These are phyloP conservation scores for Flaveria ramosissima DNA, from an alignment of 129 eudicot species.

Conservation along the genomic window DNA sequence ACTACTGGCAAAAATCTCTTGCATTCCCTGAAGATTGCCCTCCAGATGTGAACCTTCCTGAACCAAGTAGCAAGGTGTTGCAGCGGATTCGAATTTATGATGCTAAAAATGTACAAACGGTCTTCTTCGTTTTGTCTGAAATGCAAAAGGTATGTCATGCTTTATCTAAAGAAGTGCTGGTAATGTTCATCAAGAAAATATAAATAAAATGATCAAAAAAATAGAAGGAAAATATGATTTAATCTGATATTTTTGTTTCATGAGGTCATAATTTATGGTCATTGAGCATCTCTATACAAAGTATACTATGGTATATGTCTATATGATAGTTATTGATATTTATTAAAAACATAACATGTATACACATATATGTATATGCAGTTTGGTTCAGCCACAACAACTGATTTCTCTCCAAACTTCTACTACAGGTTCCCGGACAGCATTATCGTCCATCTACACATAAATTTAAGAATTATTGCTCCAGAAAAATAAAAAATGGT, in stretches of 20 bases:
- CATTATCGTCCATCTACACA: constrained; percentile 46
- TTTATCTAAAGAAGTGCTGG: constrained; percentile 1
- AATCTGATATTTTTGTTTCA: background rate
- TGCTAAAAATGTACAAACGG: constrained; percentile 45
- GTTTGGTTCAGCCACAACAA: background rate
- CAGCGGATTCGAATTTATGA: constrained; percentile 56
- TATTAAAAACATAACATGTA: no score
- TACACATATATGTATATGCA: background rate
- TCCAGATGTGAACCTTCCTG: constrained; percentile 54
- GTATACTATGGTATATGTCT: background rate
- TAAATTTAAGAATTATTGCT: constrained; percentile 46
- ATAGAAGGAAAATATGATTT: background rate
- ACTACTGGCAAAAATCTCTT: constrained; percentile 67
- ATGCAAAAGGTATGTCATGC: constrained; percentile 50
- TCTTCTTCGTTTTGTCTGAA: constrained; percentile 60
- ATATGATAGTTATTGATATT: no score
- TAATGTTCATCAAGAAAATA: constrained; percentile 9
- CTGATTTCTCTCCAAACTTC: background rate
- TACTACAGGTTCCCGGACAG: constrained; percentile 54
- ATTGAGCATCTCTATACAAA: background rate
- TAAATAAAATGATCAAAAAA: background rate
- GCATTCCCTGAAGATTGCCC: constrained; percentile 32
- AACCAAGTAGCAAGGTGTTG: constrained; percentile 53
- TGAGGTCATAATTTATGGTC: background rate
- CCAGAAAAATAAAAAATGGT: constrained; percentile 45